A percentile compares a stretch with the other conserved stretches of the same genome.
Conservation (phyloP, 495 filamentous ascomycete genomes). For the Xylaria flabelliformis region DNA sequence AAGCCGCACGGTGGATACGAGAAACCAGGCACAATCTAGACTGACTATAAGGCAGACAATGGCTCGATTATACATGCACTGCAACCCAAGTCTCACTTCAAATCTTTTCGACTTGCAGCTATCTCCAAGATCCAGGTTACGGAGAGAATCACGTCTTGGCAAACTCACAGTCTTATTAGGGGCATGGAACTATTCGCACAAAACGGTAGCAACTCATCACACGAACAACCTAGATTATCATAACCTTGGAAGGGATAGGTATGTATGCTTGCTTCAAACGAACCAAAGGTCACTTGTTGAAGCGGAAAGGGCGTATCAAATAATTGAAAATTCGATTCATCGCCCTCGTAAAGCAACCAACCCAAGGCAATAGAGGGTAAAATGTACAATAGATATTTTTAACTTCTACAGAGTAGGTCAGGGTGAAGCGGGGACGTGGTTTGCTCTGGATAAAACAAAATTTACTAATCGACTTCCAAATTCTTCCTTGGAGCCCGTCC, state of each 20-base stretch:
- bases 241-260: background rate
- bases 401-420: background rate
- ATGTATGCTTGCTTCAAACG: background rate
- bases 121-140: background rate
- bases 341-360: background rate
- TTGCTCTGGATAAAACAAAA: background rate
- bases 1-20: conserved; percentile 14
- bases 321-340: background rate
- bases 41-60: conserved; percentile 10
- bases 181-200: background rate
- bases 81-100: conserved; percentile 17
- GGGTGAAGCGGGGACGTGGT: background rate
- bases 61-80: conserved; percentile 18
- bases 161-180: background rate
- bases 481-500: background rate
- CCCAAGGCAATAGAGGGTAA: background rate
- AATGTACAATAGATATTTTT: background rate
- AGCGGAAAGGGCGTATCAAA: background rate
- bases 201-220: background rate
- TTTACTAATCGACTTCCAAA: background rate
- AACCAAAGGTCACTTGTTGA: background rate
- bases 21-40: conserved; percentile 23
- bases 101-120: conserved; percentile 6
- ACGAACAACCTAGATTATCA: background rate
- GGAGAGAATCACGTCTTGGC: background rate